phyloP scores from a whole-genome alignment of 2,329 filamentous ascomycete species.

The Teratosphaeria viscida region DNA sequence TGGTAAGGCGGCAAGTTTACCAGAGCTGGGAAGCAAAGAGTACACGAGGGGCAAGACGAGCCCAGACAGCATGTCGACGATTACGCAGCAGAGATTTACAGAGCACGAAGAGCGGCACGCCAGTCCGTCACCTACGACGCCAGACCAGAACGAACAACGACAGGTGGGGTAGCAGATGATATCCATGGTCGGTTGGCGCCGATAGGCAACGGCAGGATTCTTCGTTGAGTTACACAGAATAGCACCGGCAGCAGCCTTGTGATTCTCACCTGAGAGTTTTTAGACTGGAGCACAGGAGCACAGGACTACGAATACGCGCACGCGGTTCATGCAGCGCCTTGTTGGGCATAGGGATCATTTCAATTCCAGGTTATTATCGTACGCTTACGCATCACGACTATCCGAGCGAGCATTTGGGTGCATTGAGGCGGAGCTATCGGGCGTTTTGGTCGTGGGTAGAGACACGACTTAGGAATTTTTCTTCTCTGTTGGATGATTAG shows the following conservation, averaged over 20 bases:
- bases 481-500: not conserved
- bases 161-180: not conserved
- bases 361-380: not conserved
- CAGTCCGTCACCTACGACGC: not conserved
- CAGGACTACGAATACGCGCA: not conserved
- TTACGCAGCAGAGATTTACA: not conserved
- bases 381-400: not conserved
- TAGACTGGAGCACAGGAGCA: not conserved
- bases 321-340: not conserved
- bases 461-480: not conserved
- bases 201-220: not conserved
- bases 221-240: not conserved
- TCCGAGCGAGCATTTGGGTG: not conserved
- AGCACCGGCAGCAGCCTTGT: not conserved
- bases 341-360: not conserved
- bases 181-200: not conserved
- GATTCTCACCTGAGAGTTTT: not conserved
- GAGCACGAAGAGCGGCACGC: not conserved
- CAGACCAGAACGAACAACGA: not conserved
- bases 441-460: not conserved
- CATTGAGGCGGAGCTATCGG: not conserved
- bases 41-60: not conserved
- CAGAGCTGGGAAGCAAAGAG: slow-evolving; percentile 3
- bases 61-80: not conserved
- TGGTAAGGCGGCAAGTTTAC: slow-evolving; percentile 1